phyloP scores from a whole-genome alignment of 495 filamentous ascomycete genomes.

The Daldinia vernicosa region DNA sequence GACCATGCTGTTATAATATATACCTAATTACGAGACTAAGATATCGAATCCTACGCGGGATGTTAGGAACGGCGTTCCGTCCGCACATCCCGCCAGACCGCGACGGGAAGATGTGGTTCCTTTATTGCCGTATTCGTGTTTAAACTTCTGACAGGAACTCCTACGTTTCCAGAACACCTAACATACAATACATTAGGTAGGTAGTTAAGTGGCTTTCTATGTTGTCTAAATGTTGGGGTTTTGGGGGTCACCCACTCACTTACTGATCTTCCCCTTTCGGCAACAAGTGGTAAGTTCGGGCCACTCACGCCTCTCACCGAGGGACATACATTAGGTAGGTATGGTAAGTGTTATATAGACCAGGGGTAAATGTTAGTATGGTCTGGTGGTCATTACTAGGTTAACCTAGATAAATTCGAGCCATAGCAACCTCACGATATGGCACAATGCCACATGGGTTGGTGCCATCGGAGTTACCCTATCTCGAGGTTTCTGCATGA shows the following conservation, averaged over 20 bases:
- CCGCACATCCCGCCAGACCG: constrained; percentile 15
- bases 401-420: not conserved
- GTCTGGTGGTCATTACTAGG: not conserved
- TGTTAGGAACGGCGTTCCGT: constrained; percentile 3
- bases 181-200: not conserved
- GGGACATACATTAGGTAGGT: too few species aligned
- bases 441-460: constrained; percentile 26
- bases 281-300: constrained; percentile 9
- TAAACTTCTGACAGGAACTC: constrained; percentile 28
- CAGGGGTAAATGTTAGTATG: not conserved
- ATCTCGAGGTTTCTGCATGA: constrained; percentile 23
- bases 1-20: not conserved
- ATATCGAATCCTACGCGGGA: constrained; percentile 30
- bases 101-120: constrained; percentile 8
- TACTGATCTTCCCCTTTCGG: constrained; percentile 26
- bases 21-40: constrained; percentile 8
- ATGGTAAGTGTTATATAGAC: constrained; percentile 2
- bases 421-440: not conserved
- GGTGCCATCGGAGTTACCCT: constrained; percentile 21
- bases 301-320: constrained; percentile 31
- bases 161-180: not conserved
- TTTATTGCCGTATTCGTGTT: constrained; percentile 11
- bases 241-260: not conserved
- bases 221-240: not conserved
- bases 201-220: not conserved